phyloP scores from a whole-genome alignment of 495 filamentous ascomycete species.

The Astrothelium macrocarpum region DNA sequence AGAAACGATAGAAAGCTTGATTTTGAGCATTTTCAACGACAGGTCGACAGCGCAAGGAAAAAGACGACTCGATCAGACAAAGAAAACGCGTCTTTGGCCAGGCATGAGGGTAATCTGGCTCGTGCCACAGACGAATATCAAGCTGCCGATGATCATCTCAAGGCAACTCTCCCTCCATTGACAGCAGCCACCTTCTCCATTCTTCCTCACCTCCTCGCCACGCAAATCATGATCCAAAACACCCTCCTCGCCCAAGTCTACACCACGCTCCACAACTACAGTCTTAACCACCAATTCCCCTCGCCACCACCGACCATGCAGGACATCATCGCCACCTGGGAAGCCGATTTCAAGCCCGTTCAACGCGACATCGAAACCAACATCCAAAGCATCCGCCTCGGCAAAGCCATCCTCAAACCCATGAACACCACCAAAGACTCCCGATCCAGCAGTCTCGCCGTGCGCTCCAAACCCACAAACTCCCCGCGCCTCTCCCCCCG shows the following conservation, averaged over 20 bases:
- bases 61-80: slow-evolving; percentile 65
- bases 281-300: slow-evolving; percentile 58
- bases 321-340: slow-evolving; percentile 62
- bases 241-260: slow-evolving; percentile 75
- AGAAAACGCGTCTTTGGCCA: slow-evolving; percentile 66
- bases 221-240: slow-evolving; percentile 74
- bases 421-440: slow-evolving; percentile 34
- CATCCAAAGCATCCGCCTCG: slow-evolving; percentile 56
- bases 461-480: neutral
- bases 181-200: slow-evolving; percentile 66
- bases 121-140: slow-evolving; percentile 56
- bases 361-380: slow-evolving; percentile 62
- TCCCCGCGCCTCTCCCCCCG: neutral
- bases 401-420: slow-evolving; percentile 62
- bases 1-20: slow-evolving; percentile 83
- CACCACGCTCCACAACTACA: slow-evolving; percentile 71
- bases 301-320: slow-evolving; percentile 65
- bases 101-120: slow-evolving; percentile 66
- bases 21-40: slow-evolving; percentile 71
- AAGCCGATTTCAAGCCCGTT: slow-evolving; percentile 51
- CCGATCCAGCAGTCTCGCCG: slow-evolving; percentile 20
- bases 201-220: slow-evolving; percentile 63
- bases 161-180: slow-evolving; percentile 63
- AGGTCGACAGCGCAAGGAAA: slow-evolving; percentile 58
- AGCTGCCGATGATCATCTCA: slow-evolving; percentile 71